Evolutionary conservation across 495 filamentous ascomycete genomes (phyloP).

Genomic region (Pseudoneurospora amorphoporcata): DNA sequence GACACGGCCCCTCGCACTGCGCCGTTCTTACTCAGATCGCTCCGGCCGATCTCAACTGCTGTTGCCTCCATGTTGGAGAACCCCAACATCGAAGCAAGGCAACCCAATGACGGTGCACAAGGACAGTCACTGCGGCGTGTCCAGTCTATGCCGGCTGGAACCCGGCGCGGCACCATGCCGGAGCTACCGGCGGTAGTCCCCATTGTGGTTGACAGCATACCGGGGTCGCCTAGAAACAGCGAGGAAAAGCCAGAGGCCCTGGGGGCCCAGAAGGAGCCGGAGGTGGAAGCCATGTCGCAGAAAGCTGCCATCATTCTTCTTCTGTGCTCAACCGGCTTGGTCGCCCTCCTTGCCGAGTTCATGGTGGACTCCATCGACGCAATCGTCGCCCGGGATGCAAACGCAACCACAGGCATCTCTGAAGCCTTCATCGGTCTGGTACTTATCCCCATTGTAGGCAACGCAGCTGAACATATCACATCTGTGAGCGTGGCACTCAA

Average conservation of each 20-base stretch:
- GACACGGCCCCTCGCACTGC: conserved; percentile 8
- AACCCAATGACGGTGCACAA: conserved; percentile 9
- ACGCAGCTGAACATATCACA: conserved; percentile 81
- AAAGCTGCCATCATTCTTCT: conserved; percentile 61
- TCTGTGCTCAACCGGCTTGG: conserved; percentile 62
- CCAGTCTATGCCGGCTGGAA: conserved; percentile 23
- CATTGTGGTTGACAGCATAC: conserved; percentile 3
- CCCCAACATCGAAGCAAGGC: neutral
- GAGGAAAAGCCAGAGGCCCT: neutral
- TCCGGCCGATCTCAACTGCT: conserved; percentile 48
- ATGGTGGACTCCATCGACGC: conserved; percentile 64
- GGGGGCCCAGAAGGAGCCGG: conserved; percentile 22
- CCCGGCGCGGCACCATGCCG: conserved; percentile 21
- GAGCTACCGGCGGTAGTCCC: conserved; percentile 13
- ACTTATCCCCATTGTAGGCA: conserved; percentile 78
- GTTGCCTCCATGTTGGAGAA: conserved; percentile 28
- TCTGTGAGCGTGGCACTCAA: conserved; percentile 73
- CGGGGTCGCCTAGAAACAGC: neutral
- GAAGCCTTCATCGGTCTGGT: conserved; percentile 76
- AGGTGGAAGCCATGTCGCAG: conserved; percentile 46
- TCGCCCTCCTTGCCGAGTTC: conserved; percentile 77
- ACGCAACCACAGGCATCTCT: conserved; percentile 43
- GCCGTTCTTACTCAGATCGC: conserved; percentile 38
- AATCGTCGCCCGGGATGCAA: conserved; percentile 36
- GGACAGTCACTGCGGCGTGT: conserved; percentile 28